Evolutionary conservation across 106 monocot species (phyloP).

Genomic region (Platanthera zijinensis): DNA sequence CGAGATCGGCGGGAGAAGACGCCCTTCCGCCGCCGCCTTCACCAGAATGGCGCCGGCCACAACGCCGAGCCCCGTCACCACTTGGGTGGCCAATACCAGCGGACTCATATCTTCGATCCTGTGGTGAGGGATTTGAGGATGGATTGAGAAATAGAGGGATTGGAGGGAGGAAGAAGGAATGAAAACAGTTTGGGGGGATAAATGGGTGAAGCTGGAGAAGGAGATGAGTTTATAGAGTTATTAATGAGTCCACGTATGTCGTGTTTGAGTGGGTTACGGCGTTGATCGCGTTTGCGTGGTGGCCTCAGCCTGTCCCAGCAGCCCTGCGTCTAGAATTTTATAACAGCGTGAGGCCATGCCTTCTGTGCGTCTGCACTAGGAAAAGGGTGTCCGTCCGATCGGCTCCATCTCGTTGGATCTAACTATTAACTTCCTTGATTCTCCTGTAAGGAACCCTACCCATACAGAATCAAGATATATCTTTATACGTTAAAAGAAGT

Average conservation of each 20-base stretch:
- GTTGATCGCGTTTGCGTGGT: not conserved
- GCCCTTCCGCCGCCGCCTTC: constrained; percentile 41
- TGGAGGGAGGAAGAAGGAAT: too few relatives aligned
- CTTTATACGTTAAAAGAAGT: too few relatives aligned
- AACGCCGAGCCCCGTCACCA: constrained; percentile 56
- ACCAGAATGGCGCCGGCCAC: constrained; percentile 76
- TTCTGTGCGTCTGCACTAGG: too few relatives aligned
- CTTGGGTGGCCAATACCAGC: constrained; percentile 60
- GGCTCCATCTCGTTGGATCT: too few relatives aligned
- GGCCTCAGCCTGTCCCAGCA: not conserved
- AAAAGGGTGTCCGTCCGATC: too few relatives aligned
- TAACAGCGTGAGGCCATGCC: too few relatives aligned
- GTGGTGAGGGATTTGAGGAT: not conserved
- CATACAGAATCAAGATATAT: too few relatives aligned
- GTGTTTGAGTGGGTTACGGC: constrained; percentile 5
- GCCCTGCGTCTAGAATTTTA: too few relatives aligned
- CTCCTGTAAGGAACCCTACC: too few relatives aligned
- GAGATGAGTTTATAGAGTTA: not conserved
- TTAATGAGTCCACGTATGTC: not conserved
- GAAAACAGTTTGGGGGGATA: not conserved
- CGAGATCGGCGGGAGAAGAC: constrained; percentile 22
- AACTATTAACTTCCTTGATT: too few relatives aligned
- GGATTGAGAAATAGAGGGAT: too few relatives aligned
- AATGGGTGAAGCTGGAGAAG: not conserved
- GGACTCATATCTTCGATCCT: constrained; percentile 50